Evolutionary conservation across 345 rosid genomes (phyloP), one percentile per base, ranked within the genome.

Genomic region (Abelmoschus esculentus): DNA sequence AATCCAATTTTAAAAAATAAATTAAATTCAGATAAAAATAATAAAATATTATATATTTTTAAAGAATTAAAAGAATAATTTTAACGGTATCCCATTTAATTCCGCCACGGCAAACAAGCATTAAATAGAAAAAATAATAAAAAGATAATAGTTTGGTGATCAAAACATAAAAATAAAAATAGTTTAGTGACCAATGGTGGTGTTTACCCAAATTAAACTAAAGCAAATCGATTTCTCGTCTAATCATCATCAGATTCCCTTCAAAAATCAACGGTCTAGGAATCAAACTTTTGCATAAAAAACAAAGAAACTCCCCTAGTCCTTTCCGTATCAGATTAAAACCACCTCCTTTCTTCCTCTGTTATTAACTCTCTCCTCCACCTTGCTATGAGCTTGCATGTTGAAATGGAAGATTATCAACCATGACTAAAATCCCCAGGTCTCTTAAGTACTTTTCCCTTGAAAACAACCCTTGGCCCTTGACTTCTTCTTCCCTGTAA

Each of bases 381-480:
- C 52, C 13, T 11, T 47, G 53, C 6, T 49, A 49, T 49, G n/a
- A 12, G 6, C 13, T 13, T 49, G 44, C 44, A 13, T 9, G 11
- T 17, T 54, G 28, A 9, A 18, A 54, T 54, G 58, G 29, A 40
- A 40, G 44, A 10, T 54, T 54, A 8, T 19, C 28, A 54, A 8
- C 29, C 58, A 18, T 17, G 58, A 54, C 58, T 54, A 54, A 54
- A 54, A 1, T 8, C 58, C 58, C 6, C 44, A 40, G 9, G 44
- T 40, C 44, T 40, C 11, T 40, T 1, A 6, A 6, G 7, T 36
- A 36, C 10, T 5, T 6, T 36, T 36, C 40, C 6, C 40, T 36
- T 36, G 40, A 0, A 1, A 22, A 22, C 11, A 40, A 40, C 44
- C 87, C 86, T 61, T 86, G 87, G 85, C 85, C 80, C 42, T 81